A percentile compares a stretch with the other conserved stretches of the same genome.
These are phyloP conservation scores for Xylariaceae sp. DNA, from an alignment of 2,329 filamentous ascomycete genomes.

Conservation along the genomic window DNA sequence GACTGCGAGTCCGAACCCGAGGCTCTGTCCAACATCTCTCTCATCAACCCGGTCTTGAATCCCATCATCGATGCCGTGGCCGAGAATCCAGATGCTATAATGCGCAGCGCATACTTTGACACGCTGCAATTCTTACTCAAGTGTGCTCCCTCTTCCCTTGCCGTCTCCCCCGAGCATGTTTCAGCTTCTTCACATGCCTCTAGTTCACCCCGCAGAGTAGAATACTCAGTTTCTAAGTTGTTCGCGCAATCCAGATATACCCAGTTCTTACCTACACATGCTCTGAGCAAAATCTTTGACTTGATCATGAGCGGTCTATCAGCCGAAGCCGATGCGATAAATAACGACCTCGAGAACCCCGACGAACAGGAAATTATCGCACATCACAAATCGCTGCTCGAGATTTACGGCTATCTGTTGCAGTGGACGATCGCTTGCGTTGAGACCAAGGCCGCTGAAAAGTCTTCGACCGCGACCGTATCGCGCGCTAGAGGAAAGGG, in stretches of 20 bases:
- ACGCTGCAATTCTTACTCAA: slow-evolving; percentile 94
- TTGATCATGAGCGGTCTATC: slow-evolving; percentile 81
- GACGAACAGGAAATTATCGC: slow-evolving; percentile 85
- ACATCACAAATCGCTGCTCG: slow-evolving; percentile 86
- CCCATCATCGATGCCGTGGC: slow-evolving; percentile 89
- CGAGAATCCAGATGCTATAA: slow-evolving; percentile 85
- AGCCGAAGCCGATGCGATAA: slow-evolving; percentile 77
- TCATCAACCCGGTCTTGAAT: slow-evolving; percentile 84
- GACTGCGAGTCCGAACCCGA: slow-evolving; percentile 94
- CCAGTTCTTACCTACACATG: slow-evolving; percentile 71
- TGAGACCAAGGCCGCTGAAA: slow-evolving; percentile 89
- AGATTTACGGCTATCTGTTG: slow-evolving; percentile 89
- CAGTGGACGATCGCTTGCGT: slow-evolving; percentile 96
- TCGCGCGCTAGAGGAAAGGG: slow-evolving; percentile 69
- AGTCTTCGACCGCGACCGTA: slow-evolving; percentile 68
- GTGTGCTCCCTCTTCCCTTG: slow-evolving; percentile 64
- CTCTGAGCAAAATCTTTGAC: slow-evolving; percentile 89
- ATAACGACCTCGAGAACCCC: slow-evolving; percentile 76
- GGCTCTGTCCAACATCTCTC: slow-evolving; percentile 62
- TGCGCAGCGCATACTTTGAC: slow-evolving; percentile 75
- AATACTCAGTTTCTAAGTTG: slow-evolving; percentile 57
- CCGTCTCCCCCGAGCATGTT: slow-evolving; percentile 19
- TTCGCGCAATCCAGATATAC: slow-evolving; percentile 71
- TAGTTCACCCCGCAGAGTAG: slow-evolving; percentile 20
- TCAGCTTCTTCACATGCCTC: slow-evolving; percentile 3